These are phyloP conservation scores for Pichia sp. DNA, from an alignment of 1,139 yeast genomes.

Conservation along the genomic window DNA sequence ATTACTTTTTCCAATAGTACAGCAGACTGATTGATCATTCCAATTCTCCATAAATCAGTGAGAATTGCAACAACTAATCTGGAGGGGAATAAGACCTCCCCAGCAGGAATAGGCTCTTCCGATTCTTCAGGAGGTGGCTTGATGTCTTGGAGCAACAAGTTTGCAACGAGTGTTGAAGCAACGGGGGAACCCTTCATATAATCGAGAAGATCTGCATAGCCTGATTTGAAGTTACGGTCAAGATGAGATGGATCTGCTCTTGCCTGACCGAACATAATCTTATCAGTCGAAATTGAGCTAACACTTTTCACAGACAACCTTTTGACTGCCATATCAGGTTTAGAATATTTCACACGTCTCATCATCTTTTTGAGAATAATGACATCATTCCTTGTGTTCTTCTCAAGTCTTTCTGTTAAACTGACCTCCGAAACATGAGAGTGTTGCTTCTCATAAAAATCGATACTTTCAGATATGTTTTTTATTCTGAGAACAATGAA, in stretches of 20 bases:
- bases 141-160: constrained; percentile 76
- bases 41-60: constrained; percentile 97
- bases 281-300: background rate
- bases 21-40: constrained; percentile 87
- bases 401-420: background rate
- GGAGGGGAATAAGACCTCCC: constrained; percentile 93
- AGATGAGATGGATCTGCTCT: constrained; percentile 3
- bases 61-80: constrained; percentile 84
- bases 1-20: constrained; percentile 84
- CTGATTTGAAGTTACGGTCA: constrained; percentile 12
- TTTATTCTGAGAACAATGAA: constrained; percentile 4
- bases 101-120: constrained; percentile 72
- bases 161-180: constrained; percentile 76
- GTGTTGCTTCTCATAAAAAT: background rate
- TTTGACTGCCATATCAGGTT: constrained; percentile 1
- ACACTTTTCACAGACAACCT: constrained; percentile 5
- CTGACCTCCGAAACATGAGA: background rate
- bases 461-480: constrained; percentile 4
- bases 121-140: constrained; percentile 78
- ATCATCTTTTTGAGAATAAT: constrained; percentile 4
- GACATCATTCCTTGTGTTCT: constrained; percentile 2
- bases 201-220: constrained; percentile 52
- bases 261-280: background rate
- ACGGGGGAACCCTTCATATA: constrained; percentile 73
- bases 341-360: constrained; percentile 7